Evolutionary conservation across 352 stramenopile genomes (phyloP).

Genomic region (Blastocystis sp.): DNA sequence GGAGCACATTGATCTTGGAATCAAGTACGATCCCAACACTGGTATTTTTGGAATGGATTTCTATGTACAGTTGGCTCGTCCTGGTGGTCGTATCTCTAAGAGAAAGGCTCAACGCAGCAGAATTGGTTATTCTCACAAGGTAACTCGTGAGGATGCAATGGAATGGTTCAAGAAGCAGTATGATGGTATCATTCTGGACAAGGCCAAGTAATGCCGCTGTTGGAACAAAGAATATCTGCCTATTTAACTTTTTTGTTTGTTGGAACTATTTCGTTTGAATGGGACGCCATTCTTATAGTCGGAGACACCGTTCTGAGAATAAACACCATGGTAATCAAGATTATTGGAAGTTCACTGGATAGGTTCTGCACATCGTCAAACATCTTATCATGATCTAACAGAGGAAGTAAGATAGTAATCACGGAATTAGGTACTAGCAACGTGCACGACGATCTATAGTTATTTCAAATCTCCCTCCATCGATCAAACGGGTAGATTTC

Average conservation of each 20-base stretch:
- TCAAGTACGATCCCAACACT: slow-evolving; percentile 99
- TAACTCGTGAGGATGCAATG: slow-evolving; percentile 55
- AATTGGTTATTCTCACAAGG: slow-evolving; percentile 64
- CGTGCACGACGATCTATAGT: slow-evolving; percentile 8
- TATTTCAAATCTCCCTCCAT: slow-evolving; percentile 31
- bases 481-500: slow-evolving; percentile 7
- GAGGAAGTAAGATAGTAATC: neutral
- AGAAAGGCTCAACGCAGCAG: slow-evolving; percentile 89
- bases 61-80: slow-evolving; percentile 94
- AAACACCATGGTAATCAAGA: too few relatives aligned
- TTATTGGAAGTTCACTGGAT: too few relatives aligned
- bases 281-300: neutral
- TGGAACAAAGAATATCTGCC: neutral
- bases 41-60: slow-evolving; percentile 99
- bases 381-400: neutral
- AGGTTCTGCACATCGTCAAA: too few relatives aligned
- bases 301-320: too few relatives aligned
- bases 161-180: slow-evolving; percentile 69
- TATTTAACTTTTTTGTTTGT: neutral
- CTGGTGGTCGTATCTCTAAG: slow-evolving; percentile 88
- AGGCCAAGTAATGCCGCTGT: slow-evolving; percentile 49
- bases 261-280: neutral
- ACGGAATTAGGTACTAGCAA: neutral
- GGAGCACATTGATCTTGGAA: slow-evolving; percentile 99
- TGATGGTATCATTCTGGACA: slow-evolving; percentile 68